These are phyloP conservation scores for Psilocybe subaeruginosa DNA, from an alignment of 768 basidiomycete species.

Conservation along the genomic window DNA sequence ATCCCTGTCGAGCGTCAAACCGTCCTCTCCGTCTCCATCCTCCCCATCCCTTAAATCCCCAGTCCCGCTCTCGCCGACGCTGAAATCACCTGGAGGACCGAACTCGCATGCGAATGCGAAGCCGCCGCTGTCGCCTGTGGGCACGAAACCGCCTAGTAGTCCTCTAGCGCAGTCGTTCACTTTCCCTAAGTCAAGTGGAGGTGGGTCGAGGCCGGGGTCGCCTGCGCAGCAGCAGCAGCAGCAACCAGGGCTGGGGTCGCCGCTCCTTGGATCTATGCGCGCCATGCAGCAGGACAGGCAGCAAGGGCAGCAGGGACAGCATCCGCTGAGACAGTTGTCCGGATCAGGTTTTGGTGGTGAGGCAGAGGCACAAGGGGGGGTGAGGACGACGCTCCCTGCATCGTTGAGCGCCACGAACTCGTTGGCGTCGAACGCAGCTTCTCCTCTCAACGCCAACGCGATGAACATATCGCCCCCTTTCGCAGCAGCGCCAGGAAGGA, in stretches of 20 bases:
- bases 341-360: neutral
- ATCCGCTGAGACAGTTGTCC: neutral
- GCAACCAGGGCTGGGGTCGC: no score
- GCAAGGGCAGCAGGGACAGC: neutral
- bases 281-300: no score
- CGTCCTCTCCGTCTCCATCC: neutral
- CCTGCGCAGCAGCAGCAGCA: neutral
- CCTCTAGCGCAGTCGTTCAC: constrained; percentile 32
- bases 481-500: neutral
- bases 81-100: neutral
- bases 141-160: constrained; percentile 36
- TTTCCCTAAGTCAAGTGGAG: neutral
- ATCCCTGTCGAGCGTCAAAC: constrained; percentile 42
- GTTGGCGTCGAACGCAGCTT: no score
- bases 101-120: neutral
- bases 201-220: neutral
- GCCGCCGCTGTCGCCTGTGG: constrained; percentile 1
- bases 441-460: no score
- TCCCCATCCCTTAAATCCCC: neutral
- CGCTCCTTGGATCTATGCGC: no score
- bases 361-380: neutral
- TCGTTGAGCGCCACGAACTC: no score
- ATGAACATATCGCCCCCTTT: neutral
- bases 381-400: no score
- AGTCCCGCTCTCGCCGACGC: neutral